Evolutionary conservation across 2,329 filamentous ascomycete species (phyloP).

Genomic region (Pezicula carpinea): DNA sequence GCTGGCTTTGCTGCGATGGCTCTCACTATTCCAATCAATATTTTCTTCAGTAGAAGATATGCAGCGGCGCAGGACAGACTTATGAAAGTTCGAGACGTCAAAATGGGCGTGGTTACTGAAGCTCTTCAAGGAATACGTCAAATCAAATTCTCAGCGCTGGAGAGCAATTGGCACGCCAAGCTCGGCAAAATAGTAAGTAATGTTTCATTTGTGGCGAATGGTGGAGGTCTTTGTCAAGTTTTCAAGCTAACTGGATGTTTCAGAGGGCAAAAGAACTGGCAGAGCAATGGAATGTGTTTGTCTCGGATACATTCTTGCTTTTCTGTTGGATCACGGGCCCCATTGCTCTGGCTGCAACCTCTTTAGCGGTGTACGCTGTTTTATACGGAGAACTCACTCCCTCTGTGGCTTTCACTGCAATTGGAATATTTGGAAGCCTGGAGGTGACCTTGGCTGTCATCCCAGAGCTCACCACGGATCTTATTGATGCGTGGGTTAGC

Average conservation of each 20-base stretch:
- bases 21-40: slow-evolving; percentile 63
- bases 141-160: slow-evolving; percentile 78
- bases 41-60: slow-evolving; percentile 61
- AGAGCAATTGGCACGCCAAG: slow-evolving; percentile 68
- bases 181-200: slow-evolving; percentile 47
- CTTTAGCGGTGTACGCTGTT: slow-evolving; percentile 63
- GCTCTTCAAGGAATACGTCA: slow-evolving; percentile 75
- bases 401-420: slow-evolving; percentile 74
- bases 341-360: slow-evolving; percentile 66
- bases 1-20: slow-evolving; percentile 62
- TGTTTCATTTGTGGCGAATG: too few species aligned
- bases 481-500: slow-evolving; percentile 70
- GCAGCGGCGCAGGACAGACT: slow-evolving; percentile 60
- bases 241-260: too few species aligned
- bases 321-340: slow-evolving; percentile 71
- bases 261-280: slow-evolving; percentile 59
- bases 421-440: slow-evolving; percentile 69
- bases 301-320: slow-evolving; percentile 57
- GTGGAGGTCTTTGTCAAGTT: too few species aligned
- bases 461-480: slow-evolving; percentile 67
- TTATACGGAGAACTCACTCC: slow-evolving; percentile 60
- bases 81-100: slow-evolving; percentile 73
- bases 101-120: slow-evolving; percentile 72
- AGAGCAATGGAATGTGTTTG: slow-evolving; percentile 62
- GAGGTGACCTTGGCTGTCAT: slow-evolving; percentile 67